phyloP scores from a whole-genome alignment of 164 flowering plant genomes.

The Warburgia ugandensis region DNA sequence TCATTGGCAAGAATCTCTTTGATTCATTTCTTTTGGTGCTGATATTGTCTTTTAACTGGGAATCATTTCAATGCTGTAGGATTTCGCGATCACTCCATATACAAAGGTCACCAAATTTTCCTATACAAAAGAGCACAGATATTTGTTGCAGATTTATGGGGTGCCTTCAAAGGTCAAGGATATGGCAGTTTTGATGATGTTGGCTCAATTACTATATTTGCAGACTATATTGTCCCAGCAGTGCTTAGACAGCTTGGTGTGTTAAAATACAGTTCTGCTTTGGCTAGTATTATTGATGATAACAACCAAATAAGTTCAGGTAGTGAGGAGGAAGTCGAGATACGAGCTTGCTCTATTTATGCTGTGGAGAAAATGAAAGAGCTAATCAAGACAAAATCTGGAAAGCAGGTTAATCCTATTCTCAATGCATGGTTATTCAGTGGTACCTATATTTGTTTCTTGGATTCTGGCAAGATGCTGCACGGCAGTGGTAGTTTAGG shows the following conservation, averaged over 20 bases:
- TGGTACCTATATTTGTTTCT: too few species aligned
- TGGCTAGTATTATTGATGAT: slow-evolving; percentile 47
- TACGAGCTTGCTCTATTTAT: slow-evolving; percentile 82
- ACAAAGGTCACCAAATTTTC: slow-evolving; percentile 92
- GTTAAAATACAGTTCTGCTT: slow-evolving; percentile 54
- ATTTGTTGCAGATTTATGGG: slow-evolving; percentile 94
- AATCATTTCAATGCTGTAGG: slow-evolving; percentile 34
- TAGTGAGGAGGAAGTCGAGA: slow-evolving; percentile 87
- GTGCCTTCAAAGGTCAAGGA: slow-evolving; percentile 87
- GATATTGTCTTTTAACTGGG: background rate
- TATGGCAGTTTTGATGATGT: slow-evolving; percentile 79
- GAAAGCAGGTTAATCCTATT: slow-evolving; percentile 52
- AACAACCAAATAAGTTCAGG: slow-evolving; percentile 62
- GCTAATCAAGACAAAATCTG: slow-evolving; percentile 41
- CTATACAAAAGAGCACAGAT: slow-evolving; percentile 96
- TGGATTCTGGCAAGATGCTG: too few species aligned
- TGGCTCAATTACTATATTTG: slow-evolving; percentile 74
- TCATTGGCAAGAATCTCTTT: too few species aligned
- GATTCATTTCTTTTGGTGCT: slow-evolving; percentile 1
- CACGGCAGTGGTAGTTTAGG: too few species aligned
- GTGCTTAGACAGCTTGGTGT: slow-evolving; percentile 84
- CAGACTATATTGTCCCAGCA: slow-evolving; percentile 92
- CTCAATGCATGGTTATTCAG: background rate
- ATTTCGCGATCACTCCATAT: slow-evolving; percentile 84
- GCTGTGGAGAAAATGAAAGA: slow-evolving; percentile 92